A percentile compares a stretch with the other conserved stretches of the same genome.
phyloP scores from a whole-genome alignment of 768 basidiomycete genomes.

The Suillus variegatus region DNA sequence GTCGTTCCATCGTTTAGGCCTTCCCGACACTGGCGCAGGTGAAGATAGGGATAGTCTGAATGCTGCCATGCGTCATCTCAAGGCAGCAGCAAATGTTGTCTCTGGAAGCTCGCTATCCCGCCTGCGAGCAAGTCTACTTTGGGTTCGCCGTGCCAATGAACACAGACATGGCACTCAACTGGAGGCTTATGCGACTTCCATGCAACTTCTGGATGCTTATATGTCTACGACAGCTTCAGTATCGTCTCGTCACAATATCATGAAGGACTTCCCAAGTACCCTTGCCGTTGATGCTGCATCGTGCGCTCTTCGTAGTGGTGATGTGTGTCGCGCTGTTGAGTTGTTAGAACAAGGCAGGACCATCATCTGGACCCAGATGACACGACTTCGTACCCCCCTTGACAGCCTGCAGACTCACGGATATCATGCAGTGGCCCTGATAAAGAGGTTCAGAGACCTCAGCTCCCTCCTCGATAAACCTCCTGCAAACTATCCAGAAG shows the following conservation, averaged over 20 bases:
- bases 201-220: neutral
- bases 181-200: neutral
- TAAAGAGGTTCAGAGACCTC: neutral
- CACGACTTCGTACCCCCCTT: neutral
- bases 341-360: neutral
- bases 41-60: neutral
- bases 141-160: too few relatives aligned
- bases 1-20: neutral
- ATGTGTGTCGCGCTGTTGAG: neutral
- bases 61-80: neutral
- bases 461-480: neutral
- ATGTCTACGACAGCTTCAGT: neutral
- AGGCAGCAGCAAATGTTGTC: neutral
- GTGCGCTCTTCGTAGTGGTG: neutral
- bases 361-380: neutral
- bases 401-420: neutral
- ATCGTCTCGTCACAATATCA: neutral
- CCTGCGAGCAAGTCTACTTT: neutral
- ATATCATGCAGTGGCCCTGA: neutral
- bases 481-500: neutral
- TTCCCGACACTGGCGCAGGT: neutral
- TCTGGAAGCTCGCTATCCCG: neutral
- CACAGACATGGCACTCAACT: neutral
- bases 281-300: neutral
- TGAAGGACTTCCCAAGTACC: neutral